These are phyloP conservation scores for Golubevia sp. DNA, from an alignment of 1,284 basidiomycete species.

Conservation along the genomic window DNA sequence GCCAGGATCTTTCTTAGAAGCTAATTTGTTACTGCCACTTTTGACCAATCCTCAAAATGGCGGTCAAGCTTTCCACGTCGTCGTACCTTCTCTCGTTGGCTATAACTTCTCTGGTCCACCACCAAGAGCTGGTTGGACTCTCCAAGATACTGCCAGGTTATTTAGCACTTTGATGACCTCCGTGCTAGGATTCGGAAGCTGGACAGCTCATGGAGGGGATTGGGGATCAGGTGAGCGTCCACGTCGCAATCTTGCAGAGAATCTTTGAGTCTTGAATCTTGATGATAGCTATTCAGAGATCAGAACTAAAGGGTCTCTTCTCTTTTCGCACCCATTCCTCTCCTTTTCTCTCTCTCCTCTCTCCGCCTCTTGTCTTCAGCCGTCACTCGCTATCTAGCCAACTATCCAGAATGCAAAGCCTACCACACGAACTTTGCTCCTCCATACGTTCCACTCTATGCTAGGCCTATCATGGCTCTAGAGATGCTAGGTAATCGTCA, in stretches of 20 bases:
- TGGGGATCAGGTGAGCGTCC: slow-evolving; percentile 16
- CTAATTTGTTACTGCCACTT: slow-evolving; percentile 17
- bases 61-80: slow-evolving; percentile 32
- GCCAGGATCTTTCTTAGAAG: slow-evolving; percentile 41
- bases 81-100: slow-evolving; percentile 45
- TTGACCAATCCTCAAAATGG: slow-evolving; percentile 12
- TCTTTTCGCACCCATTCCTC: neutral
- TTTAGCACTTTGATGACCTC: slow-evolving; percentile 41
- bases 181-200: slow-evolving; percentile 28
- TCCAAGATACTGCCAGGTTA: slow-evolving; percentile 24
- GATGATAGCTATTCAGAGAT: too few relatives aligned
- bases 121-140: slow-evolving; percentile 24
- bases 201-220: slow-evolving; percentile 44
- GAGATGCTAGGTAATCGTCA: neutral
- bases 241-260: too few relatives aligned
- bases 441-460: slow-evolving; percentile 22
- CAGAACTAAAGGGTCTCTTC: slow-evolving; percentile 4
- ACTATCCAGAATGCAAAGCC: slow-evolving; percentile 28
- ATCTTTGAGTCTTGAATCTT: too few relatives aligned
- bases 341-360: neutral
- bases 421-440: slow-evolving; percentile 36
- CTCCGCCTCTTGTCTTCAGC: too few relatives aligned
- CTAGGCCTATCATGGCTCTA: slow-evolving; percentile 13
- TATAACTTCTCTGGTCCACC: slow-evolving; percentile 32
- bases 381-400: slow-evolving; percentile 31